Conservation (phyloP, 345 rosid species). For the Trapa incisa region DNA sequence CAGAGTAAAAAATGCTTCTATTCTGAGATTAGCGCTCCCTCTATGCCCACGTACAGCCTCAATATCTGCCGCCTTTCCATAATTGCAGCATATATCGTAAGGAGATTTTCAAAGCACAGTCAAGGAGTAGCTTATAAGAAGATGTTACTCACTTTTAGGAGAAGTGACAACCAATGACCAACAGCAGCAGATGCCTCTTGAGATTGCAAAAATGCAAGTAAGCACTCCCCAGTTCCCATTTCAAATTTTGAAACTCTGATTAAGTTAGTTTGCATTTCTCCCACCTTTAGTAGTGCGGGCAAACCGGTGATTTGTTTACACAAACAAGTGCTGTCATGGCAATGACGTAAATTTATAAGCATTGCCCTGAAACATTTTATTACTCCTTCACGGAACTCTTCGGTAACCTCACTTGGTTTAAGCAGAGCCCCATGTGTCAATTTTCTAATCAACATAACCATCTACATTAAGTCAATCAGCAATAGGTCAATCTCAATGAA, state of each 20-base stretch:
- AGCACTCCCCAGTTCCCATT: slow-evolving; percentile 42
- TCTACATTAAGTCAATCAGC: slow-evolving; percentile 23
- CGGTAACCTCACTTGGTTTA: slow-evolving; percentile 63
- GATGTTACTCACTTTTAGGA: slow-evolving; percentile 47
- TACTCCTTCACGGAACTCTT: slow-evolving; percentile 87
- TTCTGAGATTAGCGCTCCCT: slow-evolving; percentile 67
- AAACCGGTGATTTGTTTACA: slow-evolving; percentile 42
- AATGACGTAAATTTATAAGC: slow-evolving; percentile 38
- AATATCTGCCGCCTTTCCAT: slow-evolving; percentile 64
- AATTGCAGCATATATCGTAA: slow-evolving; percentile 15
- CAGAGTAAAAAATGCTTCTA: slow-evolving; percentile 66
- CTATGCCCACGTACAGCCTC: slow-evolving; percentile 76
- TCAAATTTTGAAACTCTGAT: slow-evolving; percentile 16
- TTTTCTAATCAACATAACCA: slow-evolving; percentile 72
- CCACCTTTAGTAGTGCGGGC: slow-evolving; percentile 38
- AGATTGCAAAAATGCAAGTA: slow-evolving; percentile 70
- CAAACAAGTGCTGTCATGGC: slow-evolving; percentile 47
- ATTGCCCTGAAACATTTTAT: slow-evolving; percentile 68
- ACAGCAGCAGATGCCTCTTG: slow-evolving; percentile 65
- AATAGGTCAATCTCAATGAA: background rate
- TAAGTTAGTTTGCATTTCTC: slow-evolving; percentile 18
- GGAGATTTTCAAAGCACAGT: background rate
- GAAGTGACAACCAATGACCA: slow-evolving; percentile 93
- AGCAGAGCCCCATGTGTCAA: slow-evolving; percentile 58
- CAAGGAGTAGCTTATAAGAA: background rate